Percentiles rank a stretch among this genome's conserved stretches.
Conservation (phyloP, 169 alveolate species). For the Perkinsus marinus region DNA sequence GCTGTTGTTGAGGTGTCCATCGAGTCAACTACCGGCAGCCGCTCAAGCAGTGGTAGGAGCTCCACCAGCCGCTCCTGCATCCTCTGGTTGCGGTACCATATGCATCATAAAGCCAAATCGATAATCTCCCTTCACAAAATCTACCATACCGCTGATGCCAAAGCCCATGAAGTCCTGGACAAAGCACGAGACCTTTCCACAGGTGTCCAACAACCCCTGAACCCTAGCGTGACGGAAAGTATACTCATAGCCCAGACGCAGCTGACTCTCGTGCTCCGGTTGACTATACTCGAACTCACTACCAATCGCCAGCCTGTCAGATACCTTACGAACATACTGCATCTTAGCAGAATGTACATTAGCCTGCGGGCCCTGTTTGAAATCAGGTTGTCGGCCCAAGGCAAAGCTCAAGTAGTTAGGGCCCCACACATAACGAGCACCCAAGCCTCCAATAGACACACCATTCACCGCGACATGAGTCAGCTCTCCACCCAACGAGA, state of each 20-base stretch:
- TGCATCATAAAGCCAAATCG: conserved; percentile 79
- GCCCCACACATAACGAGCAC: conserved; percentile 57
- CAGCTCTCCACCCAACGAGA: conserved; percentile 71
- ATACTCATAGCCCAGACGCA: conserved; percentile 71
- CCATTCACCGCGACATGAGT: conserved; percentile 69
- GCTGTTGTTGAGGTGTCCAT: no score
- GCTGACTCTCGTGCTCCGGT: conserved; percentile 31
- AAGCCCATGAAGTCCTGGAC: conserved; percentile 70
- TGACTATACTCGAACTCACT: conserved; percentile 67
- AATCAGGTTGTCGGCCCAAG: conserved; percentile 60
- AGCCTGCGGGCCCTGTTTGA: conserved; percentile 21
- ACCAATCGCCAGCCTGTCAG: conserved; percentile 65
- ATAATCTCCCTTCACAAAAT: conserved; percentile 62
- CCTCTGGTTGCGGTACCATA: conserved; percentile 60
- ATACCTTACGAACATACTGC: conserved; percentile 51
- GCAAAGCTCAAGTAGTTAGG: conserved; percentile 38
- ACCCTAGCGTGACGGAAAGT: conserved; percentile 75
- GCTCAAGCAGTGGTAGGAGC: conserved; percentile 7
- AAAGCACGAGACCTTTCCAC: conserved; percentile 68
- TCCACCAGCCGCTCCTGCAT: conserved; percentile 18
- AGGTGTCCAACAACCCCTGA: conserved; percentile 71
- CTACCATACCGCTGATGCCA: conserved; percentile 72
- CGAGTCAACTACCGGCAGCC: neutral
- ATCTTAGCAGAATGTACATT: conserved; percentile 40
- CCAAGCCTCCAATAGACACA: conserved; percentile 66